These are phyloP conservation scores for Ustulina deusta DNA, from an alignment of 2,329 filamentous ascomycete species.

Conservation along the genomic window DNA sequence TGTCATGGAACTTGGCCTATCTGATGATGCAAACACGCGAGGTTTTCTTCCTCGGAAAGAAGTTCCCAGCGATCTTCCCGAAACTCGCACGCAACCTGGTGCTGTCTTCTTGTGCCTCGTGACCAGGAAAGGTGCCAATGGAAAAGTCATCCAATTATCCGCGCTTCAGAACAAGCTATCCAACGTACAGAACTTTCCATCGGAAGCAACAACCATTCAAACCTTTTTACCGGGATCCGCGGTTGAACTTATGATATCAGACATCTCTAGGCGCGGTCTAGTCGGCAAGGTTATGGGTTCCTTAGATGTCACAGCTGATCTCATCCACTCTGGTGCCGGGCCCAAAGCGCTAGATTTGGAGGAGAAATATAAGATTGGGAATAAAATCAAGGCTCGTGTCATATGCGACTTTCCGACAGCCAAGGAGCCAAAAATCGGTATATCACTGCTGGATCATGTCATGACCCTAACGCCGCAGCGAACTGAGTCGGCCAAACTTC, in stretches of 20 bases:
- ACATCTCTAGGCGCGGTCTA: conserved; percentile 79
- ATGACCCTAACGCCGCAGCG: conserved; percentile 68
- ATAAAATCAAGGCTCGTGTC: conserved; percentile 86
- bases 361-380: conserved; percentile 83
- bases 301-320: conserved; percentile 88
- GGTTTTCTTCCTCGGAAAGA: conserved; percentile 91
- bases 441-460: conserved; percentile 90
- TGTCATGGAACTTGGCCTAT: conserved; percentile 89
- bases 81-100: conserved; percentile 81
- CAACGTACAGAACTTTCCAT: conserved; percentile 73
- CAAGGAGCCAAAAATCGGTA: conserved; percentile 84
- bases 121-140: conserved; percentile 77
- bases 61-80: conserved; percentile 73
- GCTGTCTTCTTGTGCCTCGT: conserved; percentile 87
- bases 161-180: conserved; percentile 77
- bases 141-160: conserved; percentile 88
- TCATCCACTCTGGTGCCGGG: conserved; percentile 86
- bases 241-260: conserved; percentile 84
- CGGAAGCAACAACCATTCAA: conserved; percentile 86
- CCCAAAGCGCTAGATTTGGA: conserved; percentile 76
- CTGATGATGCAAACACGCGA: conserved; percentile 72
- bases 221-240: conserved; percentile 92
- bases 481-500: conserved; percentile 57
- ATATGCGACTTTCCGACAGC: conserved; percentile 87
- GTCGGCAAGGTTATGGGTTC: conserved; percentile 92